A percentile compares a stretch with the other conserved stretches of the same genome.
Conservation (phyloP, 139 green algal genomes). For the Limnomonas spitsbergensis region DNA sequence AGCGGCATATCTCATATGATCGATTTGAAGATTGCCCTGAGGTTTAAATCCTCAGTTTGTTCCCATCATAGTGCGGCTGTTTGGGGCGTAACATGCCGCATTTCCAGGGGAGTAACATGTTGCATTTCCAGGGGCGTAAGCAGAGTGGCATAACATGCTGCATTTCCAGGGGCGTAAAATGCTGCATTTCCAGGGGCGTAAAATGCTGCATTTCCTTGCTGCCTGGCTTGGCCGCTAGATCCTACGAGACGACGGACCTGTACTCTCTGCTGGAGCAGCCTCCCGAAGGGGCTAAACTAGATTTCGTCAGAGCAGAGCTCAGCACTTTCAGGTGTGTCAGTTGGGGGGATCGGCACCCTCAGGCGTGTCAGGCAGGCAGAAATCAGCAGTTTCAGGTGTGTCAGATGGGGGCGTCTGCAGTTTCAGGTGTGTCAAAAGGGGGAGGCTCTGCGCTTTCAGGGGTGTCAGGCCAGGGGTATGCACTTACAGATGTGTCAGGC, state of each 20-base stretch:
- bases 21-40: no score
- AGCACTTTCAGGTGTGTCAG: constrained; percentile 55
- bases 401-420: neutral
- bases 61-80: no score
- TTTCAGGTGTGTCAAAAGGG: neutral
- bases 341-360: neutral
- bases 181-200: neutral
- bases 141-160: neutral
- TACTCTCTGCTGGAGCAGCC: constrained; percentile 74
- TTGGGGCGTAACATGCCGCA: neutral
- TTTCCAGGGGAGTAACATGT: neutral
- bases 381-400: neutral
- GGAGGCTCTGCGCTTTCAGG: neutral
- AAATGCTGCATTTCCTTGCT: neutral
- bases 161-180: neutral
- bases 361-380: no score
- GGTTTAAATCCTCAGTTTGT: no score
- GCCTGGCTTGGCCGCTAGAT: no score
- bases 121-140: neutral
- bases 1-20: no score
- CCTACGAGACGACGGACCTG: constrained; percentile 70
- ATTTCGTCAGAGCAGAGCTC: constrained; percentile 81
- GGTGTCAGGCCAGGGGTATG: neutral
- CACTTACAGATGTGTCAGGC: no score
- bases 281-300: constrained; percentile 63